Evolutionary conservation across 2,329 filamentous ascomycete species (phyloP), one percentile per base, ranked within the genome.

Genomic region (Tolypocladium sp.): DNA sequence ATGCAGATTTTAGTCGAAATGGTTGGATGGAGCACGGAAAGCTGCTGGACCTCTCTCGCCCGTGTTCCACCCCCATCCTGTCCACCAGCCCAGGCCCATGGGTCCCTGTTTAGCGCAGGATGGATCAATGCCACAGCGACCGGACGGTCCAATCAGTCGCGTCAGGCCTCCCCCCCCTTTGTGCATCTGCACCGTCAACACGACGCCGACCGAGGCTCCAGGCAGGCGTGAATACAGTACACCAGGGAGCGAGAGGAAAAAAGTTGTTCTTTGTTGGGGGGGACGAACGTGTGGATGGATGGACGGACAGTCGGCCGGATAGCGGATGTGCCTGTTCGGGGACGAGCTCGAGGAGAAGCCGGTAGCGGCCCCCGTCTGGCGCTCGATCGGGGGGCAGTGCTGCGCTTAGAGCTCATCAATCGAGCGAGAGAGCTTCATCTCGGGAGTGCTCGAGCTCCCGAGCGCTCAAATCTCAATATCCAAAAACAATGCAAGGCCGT

Each of bases 71-170:
- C 49, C 49, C 49, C 49, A 22, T 42, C 38, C 38, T 56, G 25
- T 37, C 38, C 54, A 41, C 25, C 22, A 33, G 37, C 38, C 57
- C 38, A 54, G 53, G 40, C 33, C 44, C 58, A 37, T 37, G 52
- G 40, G 55, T 61, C 68, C 68, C 63, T 65, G 66, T n/a, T 64
- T 70, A 71, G 70, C 69, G 68, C 62, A 64, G 61, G 60, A 60
- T 63, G 60, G 66, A 57, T 68, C 66, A 68, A 71, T 71, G 67
- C 66, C 64, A 68, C 62, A 59, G 60, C 58, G 54, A 65, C 57
- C 55, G 55, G 57, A 59, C 58, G 41, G 63, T 58, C 69, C 69
- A 72, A 72, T 72, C 63, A 65, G 44, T 58, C 58, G 52, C 56
- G 60, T 55, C 57, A 37, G 55, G 52, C 37, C 60, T 56, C 35